Evolutionary conservation across 257 asterid genomes (phyloP), one percentile per base, ranked within the genome.

Genomic region (Forsythia viridissima): DNA sequence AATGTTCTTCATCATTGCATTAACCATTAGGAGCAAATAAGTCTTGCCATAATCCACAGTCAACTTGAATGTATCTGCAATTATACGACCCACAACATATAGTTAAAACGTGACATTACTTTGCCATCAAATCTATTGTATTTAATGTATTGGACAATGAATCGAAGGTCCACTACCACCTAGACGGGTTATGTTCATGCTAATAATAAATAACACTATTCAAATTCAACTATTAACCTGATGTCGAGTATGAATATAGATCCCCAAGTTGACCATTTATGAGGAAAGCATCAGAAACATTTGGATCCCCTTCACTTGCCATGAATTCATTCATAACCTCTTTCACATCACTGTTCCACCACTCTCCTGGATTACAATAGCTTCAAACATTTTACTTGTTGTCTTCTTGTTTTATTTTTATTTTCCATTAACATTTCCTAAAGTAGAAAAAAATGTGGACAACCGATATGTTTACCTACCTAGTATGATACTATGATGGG

Each of bases 181-280:
- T 30, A 30, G 34, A 30, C 2, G 34, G 34, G 2, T 30, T 1
- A 30, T 30, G 34, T 24, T 24, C 24, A 30, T 30, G 34, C 34
- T 30, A 30, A 30, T 30, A 30, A 30, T 30, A 30, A 30, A 30
- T 30, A 30, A 30, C 1, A 30, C 2, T 30, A 30, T 30, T 30
- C 34, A 30, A 30, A 30, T 30, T 30, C 34, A 30, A 30, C 34
- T 3, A 69, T 11, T 0, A 42, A 81, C 94, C 91, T 81, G 76
- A 68, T 38, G 41, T 74, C 5, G 94, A 90, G 84, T 92, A 90
- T 0, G 78, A 66, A 80, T 87, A 83, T 1, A 72, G 43, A 65
- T 81, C 85, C 8, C 95, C 92, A 16, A 91, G 95, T 39, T 83
- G 90, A 11, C 91, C 91, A 46, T 90, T 90, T n/a, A 90, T 87